Conservation (phyloP, 768 basidiomycete species). For the Nidularia sp. region DNA sequence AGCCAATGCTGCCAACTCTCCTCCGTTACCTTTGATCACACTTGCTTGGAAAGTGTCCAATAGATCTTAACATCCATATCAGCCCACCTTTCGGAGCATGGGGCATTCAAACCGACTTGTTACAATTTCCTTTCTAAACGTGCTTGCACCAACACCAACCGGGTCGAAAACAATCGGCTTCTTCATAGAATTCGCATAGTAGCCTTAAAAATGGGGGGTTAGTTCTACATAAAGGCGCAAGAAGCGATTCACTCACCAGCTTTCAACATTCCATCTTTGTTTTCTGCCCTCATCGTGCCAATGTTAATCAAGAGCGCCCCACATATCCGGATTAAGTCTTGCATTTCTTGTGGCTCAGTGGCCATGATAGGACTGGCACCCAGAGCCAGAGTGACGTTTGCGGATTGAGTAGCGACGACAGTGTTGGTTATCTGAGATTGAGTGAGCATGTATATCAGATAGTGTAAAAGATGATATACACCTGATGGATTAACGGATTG, state of each 20-base stretch:
- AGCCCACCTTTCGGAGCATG: neutral
- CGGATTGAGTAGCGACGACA: slow-evolving; percentile 86
- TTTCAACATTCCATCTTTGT: slow-evolving; percentile 68
- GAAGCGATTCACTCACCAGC: slow-evolving; percentile 44
- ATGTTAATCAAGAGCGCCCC: slow-evolving; percentile 82
- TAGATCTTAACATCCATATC: slow-evolving; percentile 41
- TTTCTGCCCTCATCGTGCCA: slow-evolving; percentile 62
- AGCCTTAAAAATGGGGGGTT: slow-evolving; percentile 32
- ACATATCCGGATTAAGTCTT: slow-evolving; percentile 63
- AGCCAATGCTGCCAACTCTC: slow-evolving; percentile 77
- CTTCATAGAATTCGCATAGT: slow-evolving; percentile 57
- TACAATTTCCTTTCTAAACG: slow-evolving; percentile 60
- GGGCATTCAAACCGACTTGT: slow-evolving; percentile 35
- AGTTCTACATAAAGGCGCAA: neutral
- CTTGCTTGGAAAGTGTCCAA: slow-evolving; percentile 78
- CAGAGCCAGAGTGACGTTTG: slow-evolving; percentile 84
- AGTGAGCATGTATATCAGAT: neutral
- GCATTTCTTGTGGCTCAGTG: slow-evolving; percentile 76
- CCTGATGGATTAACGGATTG: slow-evolving; percentile 82
- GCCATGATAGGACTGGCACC: slow-evolving; percentile 96
- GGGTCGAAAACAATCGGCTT: slow-evolving; percentile 89
- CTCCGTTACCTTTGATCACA: slow-evolving; percentile 93
- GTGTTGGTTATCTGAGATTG: slow-evolving; percentile 75
- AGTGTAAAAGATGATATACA: slow-evolving; percentile 14
- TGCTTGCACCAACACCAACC: slow-evolving; percentile 84